Conservation (phyloP, 2,329 filamentous ascomycete genomes). For the Diaporthe citrichinensis region DNA sequence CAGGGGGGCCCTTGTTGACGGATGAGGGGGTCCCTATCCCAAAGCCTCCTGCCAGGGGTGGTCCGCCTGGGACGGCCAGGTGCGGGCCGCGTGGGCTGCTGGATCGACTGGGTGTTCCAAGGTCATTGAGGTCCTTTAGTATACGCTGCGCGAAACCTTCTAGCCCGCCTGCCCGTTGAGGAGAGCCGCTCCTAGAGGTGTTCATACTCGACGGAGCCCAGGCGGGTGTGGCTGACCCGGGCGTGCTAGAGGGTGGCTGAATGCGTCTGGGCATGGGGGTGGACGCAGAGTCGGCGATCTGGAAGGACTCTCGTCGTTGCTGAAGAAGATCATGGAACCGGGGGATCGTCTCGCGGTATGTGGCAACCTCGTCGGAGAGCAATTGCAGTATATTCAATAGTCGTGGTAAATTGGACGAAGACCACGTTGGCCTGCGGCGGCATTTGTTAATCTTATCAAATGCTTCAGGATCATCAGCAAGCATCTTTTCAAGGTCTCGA, state of each 20-base stretch:
- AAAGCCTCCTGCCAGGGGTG: constrained; percentile 44
- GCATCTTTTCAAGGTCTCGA: constrained; percentile 26
- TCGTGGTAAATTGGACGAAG: constrained; percentile 62
- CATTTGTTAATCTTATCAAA: constrained; percentile 65
- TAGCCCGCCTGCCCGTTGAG: constrained; percentile 67
- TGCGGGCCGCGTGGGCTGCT: constrained; percentile 65
- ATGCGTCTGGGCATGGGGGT: constrained; percentile 47
- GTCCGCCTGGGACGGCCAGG: constrained; percentile 49
- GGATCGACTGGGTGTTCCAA: constrained; percentile 67
- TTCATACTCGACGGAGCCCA: constrained; percentile 61
- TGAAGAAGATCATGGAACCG: constrained; percentile 81
- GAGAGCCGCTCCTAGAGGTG: constrained; percentile 64
- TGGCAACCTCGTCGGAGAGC: constrained; percentile 73
- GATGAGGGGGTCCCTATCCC: constrained; percentile 51
- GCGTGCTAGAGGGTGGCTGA: constrained; percentile 44
- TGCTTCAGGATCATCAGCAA: constrained; percentile 56
- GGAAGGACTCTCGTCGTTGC: constrained; percentile 75
- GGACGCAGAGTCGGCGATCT: constrained; percentile 67
- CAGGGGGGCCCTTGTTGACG: constrained; percentile 52
- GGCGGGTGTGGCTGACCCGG: constrained; percentile 46
- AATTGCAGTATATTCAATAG: constrained; percentile 71
- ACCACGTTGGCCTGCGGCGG: constrained; percentile 68
- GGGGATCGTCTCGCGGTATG: constrained; percentile 75
- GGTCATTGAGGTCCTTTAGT: constrained; percentile 72
- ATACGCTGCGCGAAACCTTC: constrained; percentile 75